Conservation (phyloP, 2,329 filamentous ascomycete species). For the Annulohypoxylon truncatum region DNA sequence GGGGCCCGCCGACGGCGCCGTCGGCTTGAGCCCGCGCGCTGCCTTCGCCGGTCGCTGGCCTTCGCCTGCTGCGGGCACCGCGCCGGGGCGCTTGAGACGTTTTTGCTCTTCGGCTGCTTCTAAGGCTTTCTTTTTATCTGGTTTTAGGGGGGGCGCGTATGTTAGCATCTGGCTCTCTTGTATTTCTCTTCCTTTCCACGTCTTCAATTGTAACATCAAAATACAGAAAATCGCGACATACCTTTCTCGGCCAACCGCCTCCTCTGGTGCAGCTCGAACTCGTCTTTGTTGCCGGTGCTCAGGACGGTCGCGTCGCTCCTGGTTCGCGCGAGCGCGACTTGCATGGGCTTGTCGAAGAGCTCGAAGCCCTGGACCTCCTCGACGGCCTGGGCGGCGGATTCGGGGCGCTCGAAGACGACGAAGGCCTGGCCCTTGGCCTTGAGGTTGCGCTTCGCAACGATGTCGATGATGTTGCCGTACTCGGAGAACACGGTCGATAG, state of each 20-base stretch:
- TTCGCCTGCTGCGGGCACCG: conserved; percentile 56
- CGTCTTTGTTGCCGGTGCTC: conserved; percentile 77
- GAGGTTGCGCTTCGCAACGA: conserved; percentile 89
- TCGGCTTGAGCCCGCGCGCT: conserved; percentile 79
- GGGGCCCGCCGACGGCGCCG: conserved; percentile 64
- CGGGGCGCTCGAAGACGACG: conserved; percentile 85
- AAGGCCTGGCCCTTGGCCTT: conserved; percentile 97
- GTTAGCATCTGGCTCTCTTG: neutral
- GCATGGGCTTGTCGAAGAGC: conserved; percentile 91
- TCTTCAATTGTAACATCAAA: neutral
- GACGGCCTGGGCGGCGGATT: conserved; percentile 82
- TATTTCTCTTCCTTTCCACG: neutral
- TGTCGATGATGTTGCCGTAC: conserved; percentile 86
- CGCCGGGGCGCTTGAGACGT: conserved; percentile 73
- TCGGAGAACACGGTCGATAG: conserved; percentile 85
- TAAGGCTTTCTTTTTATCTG: conserved; percentile 81
- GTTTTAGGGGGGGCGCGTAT: neutral
- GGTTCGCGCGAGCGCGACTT: conserved; percentile 82
- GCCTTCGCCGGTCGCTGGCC: conserved; percentile 74
- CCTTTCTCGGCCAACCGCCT: conserved; percentile 90
- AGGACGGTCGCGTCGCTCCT: conserved; percentile 89
- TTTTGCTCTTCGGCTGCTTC: conserved; percentile 84
- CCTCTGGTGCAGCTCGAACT: conserved; percentile 87
- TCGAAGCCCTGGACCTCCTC: conserved; percentile 94
- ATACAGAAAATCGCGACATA: conserved; percentile 54